Evolutionary conservation across 2,329 filamentous ascomycete species (phyloP), one percentile per base, ranked within the genome.

Genomic region (Stagonosporopsis vannaccii): DNA sequence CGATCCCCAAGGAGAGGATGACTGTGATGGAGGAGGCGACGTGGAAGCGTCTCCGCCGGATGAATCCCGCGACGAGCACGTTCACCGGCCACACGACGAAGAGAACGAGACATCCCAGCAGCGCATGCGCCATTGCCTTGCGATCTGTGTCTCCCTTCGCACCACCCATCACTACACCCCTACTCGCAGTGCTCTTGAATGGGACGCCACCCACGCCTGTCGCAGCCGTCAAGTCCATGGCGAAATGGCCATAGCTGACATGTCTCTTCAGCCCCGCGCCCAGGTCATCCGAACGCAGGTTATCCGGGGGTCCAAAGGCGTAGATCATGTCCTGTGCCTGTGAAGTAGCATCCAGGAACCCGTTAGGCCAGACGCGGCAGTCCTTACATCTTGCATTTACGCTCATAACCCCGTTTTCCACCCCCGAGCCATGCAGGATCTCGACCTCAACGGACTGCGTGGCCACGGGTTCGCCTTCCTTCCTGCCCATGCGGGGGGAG

Each of bases 1-100:
- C 74, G 1, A 78, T 62, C 0, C 76, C 37, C 3, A 79, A 69
- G 6, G 78, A 70, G 0, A 74, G 62, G 11, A 77, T 60, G 4
- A 78, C 73, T 0, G 79, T 37, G 0, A 73, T 63, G 37, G 79
- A 78, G 13, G 78, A 64, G 0, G 74, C 69, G 37, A 78, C 72
- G 63, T 82, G 81, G 15, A 77, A 68, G 44, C 71, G 72, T 30
- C 79, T 76, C 44, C 75, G 72, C 32, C 72, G 69, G 22, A 78
- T 61, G 11, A 79, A 74, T 2, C 75, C 74, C 0, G 79, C 72
- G 4, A 77, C 51, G 15, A 78, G 22, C 40, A 74, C 55, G 36
- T 73, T 74, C 12, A 75, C 25, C 13, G 69, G 67, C 67, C 69
- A 71, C 13, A 71, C 44, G 15, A 75, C 59, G 25, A 76, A 73